phyloP scores from a whole-genome alignment of 768 basidiomycete genomes.

The Inosperma sp. region DNA sequence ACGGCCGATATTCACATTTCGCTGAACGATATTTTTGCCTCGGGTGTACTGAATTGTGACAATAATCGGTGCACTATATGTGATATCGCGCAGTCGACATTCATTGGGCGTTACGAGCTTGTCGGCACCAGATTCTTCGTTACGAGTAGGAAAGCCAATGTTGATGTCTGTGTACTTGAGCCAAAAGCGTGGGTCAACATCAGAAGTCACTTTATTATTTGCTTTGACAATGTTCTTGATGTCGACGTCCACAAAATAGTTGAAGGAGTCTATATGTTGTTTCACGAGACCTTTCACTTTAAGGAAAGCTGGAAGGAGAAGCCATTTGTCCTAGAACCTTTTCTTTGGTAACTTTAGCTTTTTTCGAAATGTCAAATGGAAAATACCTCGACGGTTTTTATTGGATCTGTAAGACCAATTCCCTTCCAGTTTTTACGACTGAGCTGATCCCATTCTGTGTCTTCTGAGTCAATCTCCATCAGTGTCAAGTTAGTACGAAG shows the following conservation, averaged over 20 bases:
- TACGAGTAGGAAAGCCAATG: constrained; percentile 87
- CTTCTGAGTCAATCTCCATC: constrained; percentile 25
- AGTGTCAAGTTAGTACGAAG: constrained; percentile 1
- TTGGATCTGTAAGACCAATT: constrained; percentile 78
- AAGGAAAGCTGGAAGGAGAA: constrained; percentile 91
- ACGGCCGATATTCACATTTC: constrained; percentile 85
- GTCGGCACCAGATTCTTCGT: constrained; percentile 74
- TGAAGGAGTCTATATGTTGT: constrained; percentile 98
- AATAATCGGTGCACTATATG: constrained; percentile 88
- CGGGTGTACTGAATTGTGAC: constrained; percentile 95
- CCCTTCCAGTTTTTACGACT: constrained; percentile 65
- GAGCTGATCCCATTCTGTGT: constrained; percentile 54
- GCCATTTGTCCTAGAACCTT: constrained; percentile 87
- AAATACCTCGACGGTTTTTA: constrained; percentile 87
- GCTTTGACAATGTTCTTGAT: constrained; percentile 95
- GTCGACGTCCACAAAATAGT: constrained; percentile 96
- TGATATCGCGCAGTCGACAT: constrained; percentile 92
- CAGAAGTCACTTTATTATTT: constrained; percentile 90
- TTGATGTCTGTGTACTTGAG: constrained; percentile 95
- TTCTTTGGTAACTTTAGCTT: constrained; percentile 1
- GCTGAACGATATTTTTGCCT: constrained; percentile 81
- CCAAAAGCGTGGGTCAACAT: constrained; percentile 95
- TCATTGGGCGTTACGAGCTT: constrained; percentile 92
- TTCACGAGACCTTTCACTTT: constrained; percentile 98
- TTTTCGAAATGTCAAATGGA: constrained; percentile 7